Base-by-base conservation (phyloP, 2,329 filamentous ascomycete genomes). In the Aspergillus latus region DNA sequence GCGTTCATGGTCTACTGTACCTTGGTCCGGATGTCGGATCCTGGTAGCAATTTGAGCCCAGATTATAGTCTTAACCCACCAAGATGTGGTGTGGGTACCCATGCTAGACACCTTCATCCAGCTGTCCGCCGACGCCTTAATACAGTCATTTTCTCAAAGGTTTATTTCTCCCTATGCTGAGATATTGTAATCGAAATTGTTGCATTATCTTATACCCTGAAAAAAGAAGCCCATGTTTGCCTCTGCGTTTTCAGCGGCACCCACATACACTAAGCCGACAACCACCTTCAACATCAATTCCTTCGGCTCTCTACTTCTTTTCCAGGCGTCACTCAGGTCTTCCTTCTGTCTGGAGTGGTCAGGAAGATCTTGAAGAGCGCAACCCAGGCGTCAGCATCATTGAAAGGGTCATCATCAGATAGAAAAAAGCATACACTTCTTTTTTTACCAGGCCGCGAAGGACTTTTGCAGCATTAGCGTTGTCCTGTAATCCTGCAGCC, bases 251-350 rank as follows among this genome's bases (percentile, higher is more conserved):
- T 29, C 9, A 40, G 49, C 49, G 44, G 15, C 4, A 51, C 15
- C 4, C 39, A 16, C 39, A 44, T 26, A 36, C 28, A 34, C 49
- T 40, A 51, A 13, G 29, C 40, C 3, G 26, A 44, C 40, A 51
- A 30, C 9, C 49, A 7, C 49, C 49, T 6, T 44, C 29, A n/a
- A 44, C 36, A 9, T 29, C 39, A 49, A 52, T 50, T 3, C 47
- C 53, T 9, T 15, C 36, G 6, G 44, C 51, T 16, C 42, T 10
- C 57, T 49, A 59, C 39, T 56, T 59, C 34, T 56, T 45, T 9
- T 26, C 36, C 6, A 59, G 57, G 21, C 16, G 16, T 15, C 39
- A 7, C 15, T n/a, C 10, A 51, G 26, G 32, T 56, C 54, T 10
- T 48, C 43, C 3, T 37, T 28, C 46, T 56, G 34, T 52, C 48